A percentile compares a stretch with the other conserved stretches of the same genome.
Evolutionary conservation across 257 asterid species (phyloP).

Genomic region (Ballota nigra): DNA sequence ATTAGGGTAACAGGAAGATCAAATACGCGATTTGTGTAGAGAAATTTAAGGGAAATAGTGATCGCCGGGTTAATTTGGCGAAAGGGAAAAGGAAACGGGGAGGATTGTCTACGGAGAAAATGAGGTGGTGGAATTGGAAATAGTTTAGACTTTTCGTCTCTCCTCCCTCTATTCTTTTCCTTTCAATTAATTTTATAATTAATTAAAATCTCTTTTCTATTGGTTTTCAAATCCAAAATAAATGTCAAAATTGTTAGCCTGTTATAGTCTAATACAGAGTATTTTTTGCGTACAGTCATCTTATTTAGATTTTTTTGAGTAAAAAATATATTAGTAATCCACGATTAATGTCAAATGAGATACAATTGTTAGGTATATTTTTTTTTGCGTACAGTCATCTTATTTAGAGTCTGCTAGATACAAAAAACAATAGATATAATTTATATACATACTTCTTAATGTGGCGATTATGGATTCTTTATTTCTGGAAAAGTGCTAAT

Average conservation of each 20-base stretch:
- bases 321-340: no score
- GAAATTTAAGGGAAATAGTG: not conserved
- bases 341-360: not conserved
- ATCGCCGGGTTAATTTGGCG: slow-evolving; percentile 8
- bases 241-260: no score
- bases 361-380: not conserved
- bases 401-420: no score
- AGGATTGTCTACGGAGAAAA: slow-evolving; percentile 25
- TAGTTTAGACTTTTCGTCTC: slow-evolving; percentile 18
- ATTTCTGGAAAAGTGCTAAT: no score
- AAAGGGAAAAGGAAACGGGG: slow-evolving; percentile 19
- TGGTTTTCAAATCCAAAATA: not conserved
- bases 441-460: no score
- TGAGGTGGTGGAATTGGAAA: slow-evolving; percentile 17
- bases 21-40: not conserved
- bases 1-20: not conserved
- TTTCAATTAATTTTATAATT: not conserved
- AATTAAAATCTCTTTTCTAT: not conserved
- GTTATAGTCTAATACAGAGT: no score
- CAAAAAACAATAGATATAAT: no score
- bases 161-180: not conserved
- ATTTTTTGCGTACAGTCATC: no score
- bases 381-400: not conserved
- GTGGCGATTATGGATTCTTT: no score
- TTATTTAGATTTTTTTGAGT: no score